Base-by-base conservation (phyloP, 306 rosid species). In the Castanea crenata region DNA sequence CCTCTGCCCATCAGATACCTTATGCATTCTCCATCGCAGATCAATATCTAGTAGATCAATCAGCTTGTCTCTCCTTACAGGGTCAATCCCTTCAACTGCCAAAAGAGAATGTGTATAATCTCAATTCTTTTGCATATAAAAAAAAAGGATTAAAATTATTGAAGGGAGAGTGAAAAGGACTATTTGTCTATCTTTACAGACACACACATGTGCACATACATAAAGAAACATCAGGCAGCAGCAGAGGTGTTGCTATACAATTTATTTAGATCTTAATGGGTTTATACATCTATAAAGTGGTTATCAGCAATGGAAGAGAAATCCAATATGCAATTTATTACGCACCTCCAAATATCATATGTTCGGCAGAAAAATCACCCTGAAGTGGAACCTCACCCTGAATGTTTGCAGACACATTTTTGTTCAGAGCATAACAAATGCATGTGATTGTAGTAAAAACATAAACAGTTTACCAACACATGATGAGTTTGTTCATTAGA, bases 371-470 rank as follows among this genome's bases (percentile, higher is more conserved):
- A 84, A 95, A 95, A 87, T 92, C 97, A 71, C 99, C 99, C 84
- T 95, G 99, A 23, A 95, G 94, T 0, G 98, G 97, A 83, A 94
- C 77, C 78, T 95, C 99, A 78, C 99, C 98, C 99, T 95, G 93
- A 62, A 85, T 59, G 54, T 79, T 59, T 71, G 54, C 77, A 75
- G 63, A 75, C 71, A 75, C 6, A 79, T 78, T 10, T 67, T 71
- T 69, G 76, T 79, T 57, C 83, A 82, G 78, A 68, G 73, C 25
- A 75, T 10, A 51, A 52, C 52, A 65, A 65, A 76, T 52, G 55
- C 71, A 70, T 15, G 75, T 44, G 18, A 75, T 1, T 65, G 61
- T 16, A 46, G 25, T 75, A 62, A 76, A 64, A 46, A 32, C 21
- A 75, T 25, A 29, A 27, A 29, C 69, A 62, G 69, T 6, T 13